Percentiles rank a stretch among this genome's conserved stretches.
Conservation (phyloP, 2,329 filamentous ascomycete species). For the Chrysosporium keratinophilum region DNA sequence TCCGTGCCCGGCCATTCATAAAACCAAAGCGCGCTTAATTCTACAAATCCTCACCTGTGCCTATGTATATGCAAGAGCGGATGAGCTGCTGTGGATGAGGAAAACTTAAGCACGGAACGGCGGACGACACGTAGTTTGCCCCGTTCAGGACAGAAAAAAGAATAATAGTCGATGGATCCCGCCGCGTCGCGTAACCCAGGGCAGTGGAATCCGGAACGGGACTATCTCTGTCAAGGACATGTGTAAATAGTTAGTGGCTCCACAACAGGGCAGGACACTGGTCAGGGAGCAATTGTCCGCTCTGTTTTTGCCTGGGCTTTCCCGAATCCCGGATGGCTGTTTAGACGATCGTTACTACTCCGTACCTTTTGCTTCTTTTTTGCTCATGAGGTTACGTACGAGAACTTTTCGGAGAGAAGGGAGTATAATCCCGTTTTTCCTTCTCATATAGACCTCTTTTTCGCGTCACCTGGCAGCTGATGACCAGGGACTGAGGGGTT, state of each 20-base stretch:
- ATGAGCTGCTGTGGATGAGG: no score
- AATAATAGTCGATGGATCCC: not conserved
- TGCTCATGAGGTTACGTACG: not conserved
- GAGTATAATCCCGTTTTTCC: not conserved
- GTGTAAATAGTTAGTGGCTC: not conserved
- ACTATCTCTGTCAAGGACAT: not conserved
- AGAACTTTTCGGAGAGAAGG: not conserved
- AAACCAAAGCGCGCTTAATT: no score
- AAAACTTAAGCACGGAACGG: no score
- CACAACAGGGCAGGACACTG: not conserved
- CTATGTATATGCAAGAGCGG: no score
- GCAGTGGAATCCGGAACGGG: slow-evolving; percentile 6
- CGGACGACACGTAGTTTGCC: no score
- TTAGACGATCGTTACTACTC: no score
- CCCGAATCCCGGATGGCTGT: no score
- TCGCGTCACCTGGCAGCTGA: not conserved
- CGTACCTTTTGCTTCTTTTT: no score
- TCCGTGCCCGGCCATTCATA: no score
- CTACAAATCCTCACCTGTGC: no score
- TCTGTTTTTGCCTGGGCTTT: not conserved
- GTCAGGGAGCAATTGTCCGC: not conserved
- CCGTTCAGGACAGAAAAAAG: no score
- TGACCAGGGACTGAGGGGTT: not conserved
- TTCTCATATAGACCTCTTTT: not conserved
- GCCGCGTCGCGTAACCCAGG: slow-evolving; percentile 1